Percentiles rank a stretch among this genome's conserved stretches.
phyloP scores from a whole-genome alignment of 1,139 yeast genomes.

The Lodderomyces parapsilosis region DNA sequence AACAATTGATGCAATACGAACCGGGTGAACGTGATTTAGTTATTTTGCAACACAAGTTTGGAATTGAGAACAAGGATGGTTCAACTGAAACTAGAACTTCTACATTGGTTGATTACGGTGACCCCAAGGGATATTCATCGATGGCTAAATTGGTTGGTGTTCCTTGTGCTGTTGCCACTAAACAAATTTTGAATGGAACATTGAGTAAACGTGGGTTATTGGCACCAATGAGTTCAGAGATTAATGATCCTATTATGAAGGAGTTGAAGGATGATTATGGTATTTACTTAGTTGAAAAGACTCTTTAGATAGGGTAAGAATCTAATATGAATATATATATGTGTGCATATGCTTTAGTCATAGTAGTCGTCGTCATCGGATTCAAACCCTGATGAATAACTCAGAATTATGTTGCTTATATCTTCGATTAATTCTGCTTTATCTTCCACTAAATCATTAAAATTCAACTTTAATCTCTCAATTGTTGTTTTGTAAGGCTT shows the following conservation, averaged over 20 bases:
- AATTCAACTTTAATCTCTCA: conserved; percentile 27
- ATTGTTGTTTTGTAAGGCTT: conserved; percentile 49
- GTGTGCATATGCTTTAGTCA: not conserved
- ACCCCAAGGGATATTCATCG: conserved; percentile 90
- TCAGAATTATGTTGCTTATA: conserved; percentile 46
- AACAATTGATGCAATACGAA: conserved; percentile 93
- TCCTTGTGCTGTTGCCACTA: conserved; percentile 95
- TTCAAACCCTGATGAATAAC: conserved; percentile 54
- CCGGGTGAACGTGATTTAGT: conserved; percentile 95
- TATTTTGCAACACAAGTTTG: conserved; percentile 94
- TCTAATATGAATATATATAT: not conserved
- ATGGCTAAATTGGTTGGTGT: conserved; percentile 99
- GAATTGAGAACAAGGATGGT: conserved; percentile 96
- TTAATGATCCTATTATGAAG: conserved; percentile 87
- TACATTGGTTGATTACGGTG: conserved; percentile 92
- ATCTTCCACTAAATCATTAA: conserved; percentile 53
- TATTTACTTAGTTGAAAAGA: conserved; percentile 51
- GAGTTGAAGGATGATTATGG: conserved; percentile 87
- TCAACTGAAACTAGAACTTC: conserved; percentile 88
- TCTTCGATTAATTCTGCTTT: conserved; percentile 64
- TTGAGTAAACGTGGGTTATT: conserved; percentile 72
- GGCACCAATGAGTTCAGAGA: conserved; percentile 91
- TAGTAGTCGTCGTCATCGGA: conserved; percentile 18
- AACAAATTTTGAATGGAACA: conserved; percentile 81
- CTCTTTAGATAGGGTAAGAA: conserved; percentile 30